Evolutionary conservation across 116 monocot species (phyloP), one percentile per base, ranked within the genome.

Genomic region (Dioscorea cayenensis): DNA sequence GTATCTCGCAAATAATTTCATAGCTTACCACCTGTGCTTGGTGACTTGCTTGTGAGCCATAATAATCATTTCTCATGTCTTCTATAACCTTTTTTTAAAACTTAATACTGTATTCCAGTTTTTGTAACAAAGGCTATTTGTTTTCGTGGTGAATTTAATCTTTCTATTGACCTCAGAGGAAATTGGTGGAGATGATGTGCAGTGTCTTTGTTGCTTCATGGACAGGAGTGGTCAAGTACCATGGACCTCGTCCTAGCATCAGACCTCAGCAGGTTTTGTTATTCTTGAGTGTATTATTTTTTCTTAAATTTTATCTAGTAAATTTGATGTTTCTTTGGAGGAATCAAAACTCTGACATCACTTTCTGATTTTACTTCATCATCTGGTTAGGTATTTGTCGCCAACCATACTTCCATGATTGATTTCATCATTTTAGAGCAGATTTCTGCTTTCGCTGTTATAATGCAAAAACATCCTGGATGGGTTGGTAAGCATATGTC

Each of bases 391-490:
- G 96, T 97, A 25, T 97, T 97, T 83, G 93, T 97, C 79, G 96
- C 93, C 66, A 97, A 97, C 71, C 96, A 97, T 48, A 97, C 92
- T 38, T 97, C 96, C 0, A 97, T 97, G 96, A 97, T 97, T 48
- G 96, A 97, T 82, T 97, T 97, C 77, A 92, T 97, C 73, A 88
- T 97, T 80, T 73, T 97, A 67, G 96, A 97, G 75, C 96, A 97
- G 63, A 97, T 92, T 84, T 84, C 96, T 70, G 90, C 96, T 71
- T 97, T 97, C 90, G 93, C 96, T 65, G 96, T 97, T 66, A 97
- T 97, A 55, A 97, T 97, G 96, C 96, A 97, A 78, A 97, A 97
- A 25, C 96, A 97, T 86, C 96, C 96, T 77, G 96, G 96, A 75
- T 92, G 96, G 96, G 96, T 97, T 83, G 96, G 96, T 97, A 77